A percentile compares a stretch with the other conserved stretches of the same genome.
Conservation (phyloP, 2,329 filamentous ascomycete species). For the Beauveria scarabaeidicola region DNA sequence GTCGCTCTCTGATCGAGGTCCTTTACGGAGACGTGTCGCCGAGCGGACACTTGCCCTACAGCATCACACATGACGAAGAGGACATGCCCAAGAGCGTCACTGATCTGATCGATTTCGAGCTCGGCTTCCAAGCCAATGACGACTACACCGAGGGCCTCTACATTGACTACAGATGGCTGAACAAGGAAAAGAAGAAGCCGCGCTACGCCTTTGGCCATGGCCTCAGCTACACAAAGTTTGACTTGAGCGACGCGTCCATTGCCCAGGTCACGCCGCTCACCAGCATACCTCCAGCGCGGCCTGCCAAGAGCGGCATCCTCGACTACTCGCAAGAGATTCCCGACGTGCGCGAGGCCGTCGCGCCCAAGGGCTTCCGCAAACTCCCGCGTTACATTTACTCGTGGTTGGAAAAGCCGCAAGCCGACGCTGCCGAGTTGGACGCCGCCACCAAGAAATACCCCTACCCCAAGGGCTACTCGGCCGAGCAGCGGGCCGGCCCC, state of each 20-base stretch:
- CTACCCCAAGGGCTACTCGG: conserved; percentile 60
- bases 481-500: conserved; percentile 33
- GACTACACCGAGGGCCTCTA: conserved; percentile 77
- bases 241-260: conserved; percentile 45
- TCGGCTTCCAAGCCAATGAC: conserved; percentile 63
- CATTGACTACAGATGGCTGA: conserved; percentile 85
- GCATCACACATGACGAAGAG: conserved; percentile 58
- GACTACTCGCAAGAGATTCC: conserved; percentile 44
- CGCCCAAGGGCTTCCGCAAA: conserved; percentile 49
- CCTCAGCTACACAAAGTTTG: conserved; percentile 70
- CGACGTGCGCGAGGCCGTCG: conserved; percentile 44
- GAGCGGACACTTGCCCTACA: conserved; percentile 81
- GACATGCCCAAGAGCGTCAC: conserved; percentile 61
- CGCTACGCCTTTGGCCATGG: conserved; percentile 84
- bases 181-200: conserved; percentile 64
- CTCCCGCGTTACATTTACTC: conserved; percentile 63
- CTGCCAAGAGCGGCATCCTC: conserved; percentile 31
- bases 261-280: conserved; percentile 36
- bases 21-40: conserved; percentile 68
- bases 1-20: conserved; percentile 70
- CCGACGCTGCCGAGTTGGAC: conserved; percentile 31
- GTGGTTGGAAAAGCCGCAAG: conserved; percentile 42
- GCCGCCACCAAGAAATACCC: conserved; percentile 36
- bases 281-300: conserved; percentile 25
- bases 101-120: conserved; percentile 37